Base-by-base conservation (phyloP, 768 basidiomycete genomes). In the Holtermannia corniformis region DNA sequence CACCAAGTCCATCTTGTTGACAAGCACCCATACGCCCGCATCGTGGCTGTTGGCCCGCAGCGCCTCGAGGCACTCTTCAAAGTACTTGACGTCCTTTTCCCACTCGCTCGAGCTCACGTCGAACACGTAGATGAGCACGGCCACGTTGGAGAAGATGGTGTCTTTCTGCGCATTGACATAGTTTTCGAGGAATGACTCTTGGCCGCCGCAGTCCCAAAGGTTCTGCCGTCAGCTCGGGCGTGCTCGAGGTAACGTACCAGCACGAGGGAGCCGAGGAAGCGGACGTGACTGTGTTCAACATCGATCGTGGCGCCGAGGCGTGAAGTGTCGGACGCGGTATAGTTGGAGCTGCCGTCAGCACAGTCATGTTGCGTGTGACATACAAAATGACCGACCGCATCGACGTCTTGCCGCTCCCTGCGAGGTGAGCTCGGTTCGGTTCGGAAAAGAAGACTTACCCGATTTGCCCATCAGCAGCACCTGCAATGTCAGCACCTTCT, bases 301-400 rank as follows among this genome's bases (percentile, higher is more conserved):
- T 97, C 93, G 59, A 96, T 93, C 7, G 95, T 99, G 16, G 93
- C 92, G 23, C 92, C 92, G 25, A 99, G 79, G 16, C 92, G 81
- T 46, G 86, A 79, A 1, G 93, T 96, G 55, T 92, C 78, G 32
- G 87, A 86, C 1, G 95, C 92, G 23, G 89, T 87, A 64, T 93
- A 89, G 70, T 93, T 93, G 41, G 90, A 89, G 71, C 90, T 93
- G 64, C n/a, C 40, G 25, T 44, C 32, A 19, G 16, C 23, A 20
- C n/a, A 3, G 26, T 20, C 27, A 13, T 16, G 37, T n/a, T 19
- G 5, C 20, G n/a, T 16, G 32, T 19, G 46, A 76, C 87, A 76
- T 75, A 92, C 90, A 99, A 99, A 68, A 99, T 97, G 73, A 99
- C 85, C 23, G 91, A 92, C 50, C 95, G 82, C 95, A 99, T 99